These are phyloP conservation scores for Cryphonectria nitschkei DNA, from an alignment of 2,329 filamentous ascomycete genomes.

Conservation along the genomic window DNA sequence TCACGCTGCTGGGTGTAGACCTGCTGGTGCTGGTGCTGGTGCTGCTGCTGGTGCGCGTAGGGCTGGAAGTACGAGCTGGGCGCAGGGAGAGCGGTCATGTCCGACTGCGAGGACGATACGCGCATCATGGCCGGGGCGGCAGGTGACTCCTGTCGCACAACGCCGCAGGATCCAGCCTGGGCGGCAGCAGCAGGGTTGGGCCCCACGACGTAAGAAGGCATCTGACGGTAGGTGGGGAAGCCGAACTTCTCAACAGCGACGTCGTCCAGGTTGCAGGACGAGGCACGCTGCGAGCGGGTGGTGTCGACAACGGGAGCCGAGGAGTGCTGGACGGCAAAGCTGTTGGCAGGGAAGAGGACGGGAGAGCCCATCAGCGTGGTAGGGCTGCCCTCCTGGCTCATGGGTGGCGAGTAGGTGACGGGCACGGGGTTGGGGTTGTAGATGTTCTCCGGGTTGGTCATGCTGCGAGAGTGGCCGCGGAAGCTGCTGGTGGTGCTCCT, in stretches of 20 bases:
- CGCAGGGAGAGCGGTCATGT: slow-evolving; percentile 33
- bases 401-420: slow-evolving; percentile 40
- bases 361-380: slow-evolving; percentile 68
- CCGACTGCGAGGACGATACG: slow-evolving; percentile 37
- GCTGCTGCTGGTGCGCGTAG: slow-evolving; percentile 42
- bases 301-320: slow-evolving; percentile 37
- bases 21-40: slow-evolving; percentile 29
- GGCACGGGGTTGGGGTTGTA: slow-evolving; percentile 40
- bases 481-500: slow-evolving; percentile 36
- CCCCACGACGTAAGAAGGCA: slow-evolving; percentile 59
- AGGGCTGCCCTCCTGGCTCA: slow-evolving; percentile 40
- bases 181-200: slow-evolving; percentile 26
- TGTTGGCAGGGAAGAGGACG: slow-evolving; percentile 53
- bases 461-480: slow-evolving; percentile 59
- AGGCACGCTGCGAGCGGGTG: slow-evolving; percentile 60
- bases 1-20: slow-evolving; percentile 52
- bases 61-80: slow-evolving; percentile 43
- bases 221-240: slow-evolving; percentile 82
- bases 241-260: slow-evolving; percentile 70
- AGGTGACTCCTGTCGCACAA: slow-evolving; percentile 33
- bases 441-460: slow-evolving; percentile 63
- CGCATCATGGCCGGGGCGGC: slow-evolving; percentile 34
- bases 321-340: slow-evolving; percentile 36
- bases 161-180: slow-evolving; percentile 34
- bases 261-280: slow-evolving; percentile 70